Conservation (phyloP, 371 early-diverging fungal species). For the Coemansia sp. region DNA sequence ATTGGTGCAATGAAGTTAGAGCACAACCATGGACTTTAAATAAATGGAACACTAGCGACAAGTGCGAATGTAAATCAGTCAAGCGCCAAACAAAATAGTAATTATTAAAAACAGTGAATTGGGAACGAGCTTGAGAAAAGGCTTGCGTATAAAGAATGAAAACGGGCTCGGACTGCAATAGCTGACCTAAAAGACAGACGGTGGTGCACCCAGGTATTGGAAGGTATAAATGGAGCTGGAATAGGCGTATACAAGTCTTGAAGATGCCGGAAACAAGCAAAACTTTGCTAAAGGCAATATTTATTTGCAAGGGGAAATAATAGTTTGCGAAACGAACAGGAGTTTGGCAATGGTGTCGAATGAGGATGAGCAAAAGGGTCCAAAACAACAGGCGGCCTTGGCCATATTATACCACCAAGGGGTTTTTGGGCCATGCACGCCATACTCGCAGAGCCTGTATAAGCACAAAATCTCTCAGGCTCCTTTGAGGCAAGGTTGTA, state of each 20-base stretch:
- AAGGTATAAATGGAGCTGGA: not conserved
- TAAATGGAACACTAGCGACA: not conserved
- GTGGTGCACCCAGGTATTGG: not conserved
- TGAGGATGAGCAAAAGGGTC: conserved; percentile 2
- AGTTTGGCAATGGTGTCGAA: not conserved
- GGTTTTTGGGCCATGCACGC: conserved; percentile 1
- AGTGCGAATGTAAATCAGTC: not conserved
- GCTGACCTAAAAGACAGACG: not conserved
- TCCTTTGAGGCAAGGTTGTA: not conserved
- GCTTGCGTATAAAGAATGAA: not conserved
- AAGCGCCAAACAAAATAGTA: not conserved
- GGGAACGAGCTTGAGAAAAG: conserved; percentile 2
- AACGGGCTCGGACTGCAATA: not conserved
- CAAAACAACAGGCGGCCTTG: not conserved
- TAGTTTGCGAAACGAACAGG: not conserved
- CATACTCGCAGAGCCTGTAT: conserved; percentile 1
- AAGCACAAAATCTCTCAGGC: conserved; percentile 1
- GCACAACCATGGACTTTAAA: not conserved
- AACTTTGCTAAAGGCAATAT: not conserved
- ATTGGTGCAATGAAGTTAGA: not conserved
- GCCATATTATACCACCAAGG: conserved; percentile 3
- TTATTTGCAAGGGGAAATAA: not conserved
- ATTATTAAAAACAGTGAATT: conserved; percentile 8
- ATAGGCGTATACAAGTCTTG: not conserved
- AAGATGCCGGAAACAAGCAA: not conserved